Evolutionary conservation across 192 early-diverging fungal genomes (phyloP), one percentile per base, ranked within the genome.

Genomic region (Coemansia sp.): DNA sequence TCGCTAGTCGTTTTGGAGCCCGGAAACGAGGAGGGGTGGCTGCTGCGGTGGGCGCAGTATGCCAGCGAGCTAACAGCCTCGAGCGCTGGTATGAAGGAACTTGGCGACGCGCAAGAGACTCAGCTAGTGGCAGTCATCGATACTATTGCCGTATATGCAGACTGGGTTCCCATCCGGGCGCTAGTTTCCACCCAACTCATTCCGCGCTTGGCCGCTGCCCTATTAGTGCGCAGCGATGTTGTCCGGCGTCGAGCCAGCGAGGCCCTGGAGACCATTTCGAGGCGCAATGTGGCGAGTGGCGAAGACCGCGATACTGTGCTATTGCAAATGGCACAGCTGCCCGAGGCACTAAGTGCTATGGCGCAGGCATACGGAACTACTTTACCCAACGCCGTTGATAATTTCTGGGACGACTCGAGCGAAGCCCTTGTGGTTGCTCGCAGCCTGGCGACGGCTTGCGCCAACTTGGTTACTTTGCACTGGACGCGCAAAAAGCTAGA

Each of bases 21-120:
- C 2, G 81, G 76, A 9, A 78, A 78, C 54, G 76, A 78, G 36
- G 81, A 78, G 6, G 81, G 81, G 8, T 84, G 81, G 81, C 61
- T 84, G 16, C 27, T 68, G 51, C 73, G 76, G 8, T 84, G 76
- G 74, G 38, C 46, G 44, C 42, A 52, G 27, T 70, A 72, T 16
- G 71, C 68, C 20, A 29, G 27, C 12, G 67, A 55, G 47, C 15
- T 63, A 13, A 40, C 71, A 11, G 38, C 47, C 18, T 18, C 16
- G 47, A 18, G 15, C 16, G 44, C 44, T 16, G 31, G 57, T 16
- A 24, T 10, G 33, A 22, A 33, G 24, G 31, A 46, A 42, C 38
- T 12, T 0, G 20, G 54, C 71, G 70, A 65, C 13, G 44, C 66
- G 7, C 40, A 57, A 13, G 71, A 76, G 71, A n/a, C 63, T 5